phyloP scores from a whole-genome alignment of 305 asterid genomes.

The Nicotiana rustica region DNA sequence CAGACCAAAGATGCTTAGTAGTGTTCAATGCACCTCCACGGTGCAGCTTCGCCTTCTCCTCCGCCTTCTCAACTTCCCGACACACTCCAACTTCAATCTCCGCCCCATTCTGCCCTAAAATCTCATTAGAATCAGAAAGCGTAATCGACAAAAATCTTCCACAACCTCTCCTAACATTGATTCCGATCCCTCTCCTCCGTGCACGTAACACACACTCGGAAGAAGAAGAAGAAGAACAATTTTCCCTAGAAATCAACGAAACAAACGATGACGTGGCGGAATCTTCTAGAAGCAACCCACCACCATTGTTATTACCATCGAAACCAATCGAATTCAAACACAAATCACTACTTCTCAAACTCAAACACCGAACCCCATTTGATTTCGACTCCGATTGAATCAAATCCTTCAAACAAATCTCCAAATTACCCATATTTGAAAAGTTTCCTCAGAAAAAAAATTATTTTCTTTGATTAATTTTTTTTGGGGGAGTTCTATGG shows the following conservation, averaged over 20 bases:
- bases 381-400: conserved; percentile 35
- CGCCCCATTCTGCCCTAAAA: conserved; percentile 59
- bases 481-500: neutral
- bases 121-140: conserved; percentile 55
- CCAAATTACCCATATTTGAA: conserved; percentile 60
- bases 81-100: conserved; percentile 45
- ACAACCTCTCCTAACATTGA: conserved; percentile 40
- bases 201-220: conserved; percentile 41
- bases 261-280: conserved; percentile 65
- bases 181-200: conserved; percentile 48
- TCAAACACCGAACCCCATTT: conserved; percentile 26
- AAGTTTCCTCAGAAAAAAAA: neutral
- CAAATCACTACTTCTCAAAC: conserved; percentile 43
- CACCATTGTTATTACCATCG: conserved; percentile 35
- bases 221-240: conserved; percentile 14
- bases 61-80: conserved; percentile 46
- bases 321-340: conserved; percentile 41
- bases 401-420: conserved; percentile 54
- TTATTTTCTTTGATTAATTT: neutral
- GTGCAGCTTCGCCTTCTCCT: conserved; percentile 47
- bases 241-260: conserved; percentile 52
- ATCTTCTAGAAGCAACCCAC: conserved; percentile 80
- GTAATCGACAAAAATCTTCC: conserved; percentile 64
- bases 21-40: conserved; percentile 65
- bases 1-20: conserved; percentile 96